These are phyloP conservation scores for Basidiobolus meristosporus DNA, from an alignment of 371 early-diverging fungal genomes.

Conservation along the genomic window DNA sequence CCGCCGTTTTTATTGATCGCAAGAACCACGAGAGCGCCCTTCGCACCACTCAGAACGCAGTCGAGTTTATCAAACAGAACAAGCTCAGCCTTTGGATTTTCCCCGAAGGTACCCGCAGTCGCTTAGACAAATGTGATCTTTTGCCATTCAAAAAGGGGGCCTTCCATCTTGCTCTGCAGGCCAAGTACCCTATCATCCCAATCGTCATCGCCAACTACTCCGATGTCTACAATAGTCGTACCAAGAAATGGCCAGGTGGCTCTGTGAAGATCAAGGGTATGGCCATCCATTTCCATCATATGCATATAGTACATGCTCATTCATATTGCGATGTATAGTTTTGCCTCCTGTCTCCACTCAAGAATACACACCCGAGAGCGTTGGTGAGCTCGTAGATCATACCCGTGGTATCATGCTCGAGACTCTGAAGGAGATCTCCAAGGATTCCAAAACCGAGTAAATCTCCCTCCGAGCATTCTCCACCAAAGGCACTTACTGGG, in stretches of 20 bases:
- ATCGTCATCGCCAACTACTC: slow-evolving; percentile 66
- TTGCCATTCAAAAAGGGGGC: slow-evolving; percentile 88
- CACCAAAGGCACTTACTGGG: too few species aligned
- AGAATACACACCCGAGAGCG: slow-evolving; percentile 32
- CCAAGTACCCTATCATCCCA: slow-evolving; percentile 76
- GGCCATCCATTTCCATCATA: neutral
- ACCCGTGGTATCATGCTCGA: slow-evolving; percentile 55
- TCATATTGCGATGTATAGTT: slow-evolving; percentile 12
- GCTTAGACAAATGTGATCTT: slow-evolving; percentile 40
- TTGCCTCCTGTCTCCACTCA: slow-evolving; percentile 58
- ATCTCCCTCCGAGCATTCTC: too few species aligned
- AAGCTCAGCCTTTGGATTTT: slow-evolving; percentile 69
- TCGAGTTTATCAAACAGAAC: neutral
- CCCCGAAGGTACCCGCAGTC: slow-evolving; percentile 89
- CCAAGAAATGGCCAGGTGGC: slow-evolving; percentile 39
- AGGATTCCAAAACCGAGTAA: too few species aligned
- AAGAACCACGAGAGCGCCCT: slow-evolving; percentile 61
- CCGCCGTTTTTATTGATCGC: slow-evolving; percentile 78
- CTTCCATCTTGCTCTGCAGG: slow-evolving; percentile 81
- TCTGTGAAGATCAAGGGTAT: slow-evolving; percentile 48
- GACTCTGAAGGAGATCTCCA: slow-evolving; percentile 36
- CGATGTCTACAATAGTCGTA: slow-evolving; percentile 40
- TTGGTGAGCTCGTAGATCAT: slow-evolving; percentile 36
- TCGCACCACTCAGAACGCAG: slow-evolving; percentile 52
- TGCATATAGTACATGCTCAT: neutral